Evolutionary conservation across 1,284 basidiomycete genomes (phyloP), one percentile per base, ranked within the genome.

Genomic region (Quambalaria eucalypti): DNA sequence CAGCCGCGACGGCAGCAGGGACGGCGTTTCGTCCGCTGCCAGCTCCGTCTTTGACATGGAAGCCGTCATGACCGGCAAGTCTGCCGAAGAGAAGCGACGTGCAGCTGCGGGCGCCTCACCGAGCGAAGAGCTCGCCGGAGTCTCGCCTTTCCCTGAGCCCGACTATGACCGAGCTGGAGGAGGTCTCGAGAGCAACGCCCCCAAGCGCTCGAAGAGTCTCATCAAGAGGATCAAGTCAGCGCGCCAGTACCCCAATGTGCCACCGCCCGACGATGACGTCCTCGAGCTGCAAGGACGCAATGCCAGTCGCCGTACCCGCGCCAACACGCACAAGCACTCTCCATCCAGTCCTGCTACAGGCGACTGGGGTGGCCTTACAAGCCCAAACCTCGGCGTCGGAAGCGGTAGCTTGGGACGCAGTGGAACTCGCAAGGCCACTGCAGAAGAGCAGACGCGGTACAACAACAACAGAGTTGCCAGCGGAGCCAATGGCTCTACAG

Each of bases 31-130:
- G 10, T 65, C 62, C 29, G 61, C 65, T 7, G 66, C 68, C 8
- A 66, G 64, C 56, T 64, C 61, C 47, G 61, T 70, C 2, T 59
- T 68, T 50, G 68, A 70, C 54, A 70, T 70, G 68, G 68, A 70
- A 52, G 62, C 68, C 40, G 63, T 70, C 61, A 62, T 70, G 64
- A 68, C 68, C 2, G 68, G 68, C 38, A 59, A 61, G 55, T 61
- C 49, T 23, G 33, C 51, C 3, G 42, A 46, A 26, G 21, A 46
- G 42, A 21, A 26, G n/a, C 42, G 42, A 23, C 42, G 42, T 25
- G 42, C n/a, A 7, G 42, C 42, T 12, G 42, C 19, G 12, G 42
- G 25, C 6, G 42, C 42, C 25, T 39, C 36, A 10, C 29, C 48
- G 1, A 51, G 26, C 33, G 36, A 29, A 14, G 62, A 57, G 28